Evolutionary conservation across 345 rosid genomes (phyloP).

Genomic region (Lumnitzera racemosa): DNA sequence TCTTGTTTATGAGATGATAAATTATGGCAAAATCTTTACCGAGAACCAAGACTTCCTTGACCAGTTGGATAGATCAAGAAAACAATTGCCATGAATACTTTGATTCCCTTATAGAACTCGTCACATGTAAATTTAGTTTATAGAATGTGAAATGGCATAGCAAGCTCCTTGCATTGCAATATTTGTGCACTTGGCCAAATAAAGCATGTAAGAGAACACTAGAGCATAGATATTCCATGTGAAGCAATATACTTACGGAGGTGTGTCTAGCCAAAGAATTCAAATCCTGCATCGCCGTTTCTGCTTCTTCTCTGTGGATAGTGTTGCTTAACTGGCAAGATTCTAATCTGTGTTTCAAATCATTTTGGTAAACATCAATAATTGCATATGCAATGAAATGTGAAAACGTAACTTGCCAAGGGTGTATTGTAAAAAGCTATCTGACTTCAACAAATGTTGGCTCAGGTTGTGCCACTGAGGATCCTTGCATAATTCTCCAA

Average conservation of each 20-base stretch:
- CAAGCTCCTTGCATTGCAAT: too few relatives aligned
- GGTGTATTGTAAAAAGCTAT: constrained; percentile 5
- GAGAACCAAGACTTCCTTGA: too few relatives aligned
- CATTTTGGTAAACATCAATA: neutral
- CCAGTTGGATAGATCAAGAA: too few relatives aligned
- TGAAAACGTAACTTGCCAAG: too few relatives aligned
- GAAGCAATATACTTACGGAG: constrained; percentile 3
- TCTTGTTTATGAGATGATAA: neutral
- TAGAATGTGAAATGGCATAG: too few relatives aligned
- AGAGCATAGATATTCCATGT: neutral
- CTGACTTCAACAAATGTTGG: constrained; percentile 69
- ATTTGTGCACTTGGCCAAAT: neutral
- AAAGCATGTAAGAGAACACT: neutral
- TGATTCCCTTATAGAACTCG: too few relatives aligned
- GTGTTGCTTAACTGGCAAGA: neutral
- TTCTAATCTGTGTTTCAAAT: constrained; percentile 8
- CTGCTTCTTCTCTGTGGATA: constrained; percentile 6
- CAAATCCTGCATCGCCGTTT: constrained; percentile 8
- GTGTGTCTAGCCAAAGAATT: constrained; percentile 13
- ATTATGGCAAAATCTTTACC: too few relatives aligned
- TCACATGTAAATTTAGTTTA: too few relatives aligned
- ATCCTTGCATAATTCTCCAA: constrained; percentile 81
- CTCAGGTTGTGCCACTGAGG: constrained; percentile 84
- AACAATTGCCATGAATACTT: too few relatives aligned
- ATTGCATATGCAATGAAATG: neutral